Percentiles rank a stretch among this genome's conserved stretches.
Evolutionary conservation across 257 asterid species (phyloP).

Genomic region (Salvia hispanica): DNA sequence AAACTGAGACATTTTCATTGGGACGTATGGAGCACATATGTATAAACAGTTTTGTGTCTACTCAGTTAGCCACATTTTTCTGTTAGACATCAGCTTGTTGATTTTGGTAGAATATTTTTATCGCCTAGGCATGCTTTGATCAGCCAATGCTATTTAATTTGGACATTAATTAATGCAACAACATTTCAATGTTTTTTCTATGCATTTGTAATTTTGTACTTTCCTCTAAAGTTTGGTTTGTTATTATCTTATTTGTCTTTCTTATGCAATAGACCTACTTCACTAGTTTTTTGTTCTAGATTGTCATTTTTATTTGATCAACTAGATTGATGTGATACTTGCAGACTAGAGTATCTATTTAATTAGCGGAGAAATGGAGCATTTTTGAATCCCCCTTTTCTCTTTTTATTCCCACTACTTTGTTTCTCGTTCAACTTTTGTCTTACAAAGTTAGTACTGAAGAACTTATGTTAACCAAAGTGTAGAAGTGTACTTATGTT

Average conservation of each 20-base stretch:
- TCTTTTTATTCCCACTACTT: neutral
- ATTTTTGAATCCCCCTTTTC: neutral
- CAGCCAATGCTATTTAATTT: neutral
- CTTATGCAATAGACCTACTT: neutral
- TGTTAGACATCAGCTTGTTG: neutral
- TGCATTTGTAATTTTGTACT: neutral
- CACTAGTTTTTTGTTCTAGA: neutral
- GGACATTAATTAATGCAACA: neutral
- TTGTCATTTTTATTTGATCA: neutral
- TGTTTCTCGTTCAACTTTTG: neutral
- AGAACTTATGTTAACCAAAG: neutral
- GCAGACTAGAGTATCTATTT: neutral
- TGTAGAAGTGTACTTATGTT: constrained; percentile 1
- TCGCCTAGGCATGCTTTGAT: neutral
- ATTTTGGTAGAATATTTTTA: neutral
- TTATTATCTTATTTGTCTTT: no score
- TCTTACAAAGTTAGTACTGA: neutral
- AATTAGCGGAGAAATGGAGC: neutral
- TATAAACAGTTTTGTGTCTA: neutral
- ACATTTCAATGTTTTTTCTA: no score
- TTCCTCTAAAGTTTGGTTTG: neutral
- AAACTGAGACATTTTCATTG: no score
- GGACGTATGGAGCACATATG: neutral
- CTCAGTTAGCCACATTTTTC: neutral
- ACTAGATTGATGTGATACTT: neutral